A percentile compares a stretch with the other conserved stretches of the same genome.
phyloP scores from a whole-genome alignment of 331 rosid genomes.

The Spiraea crenata region DNA sequence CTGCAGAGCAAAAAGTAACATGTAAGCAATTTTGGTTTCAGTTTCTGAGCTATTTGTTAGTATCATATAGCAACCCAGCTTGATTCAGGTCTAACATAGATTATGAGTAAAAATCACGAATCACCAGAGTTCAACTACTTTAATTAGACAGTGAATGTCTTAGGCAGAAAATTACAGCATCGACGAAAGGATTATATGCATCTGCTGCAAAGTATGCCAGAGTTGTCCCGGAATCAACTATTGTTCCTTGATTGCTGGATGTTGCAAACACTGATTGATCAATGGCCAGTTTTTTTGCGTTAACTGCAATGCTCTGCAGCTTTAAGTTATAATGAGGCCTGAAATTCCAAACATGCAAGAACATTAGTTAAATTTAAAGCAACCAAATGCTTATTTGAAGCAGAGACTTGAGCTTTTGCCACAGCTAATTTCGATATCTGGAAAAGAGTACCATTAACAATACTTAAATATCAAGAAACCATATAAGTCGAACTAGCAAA shows the following conservation, averaged over 20 bases:
- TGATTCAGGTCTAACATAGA: conserved; percentile 16
- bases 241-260: conserved; percentile 57
- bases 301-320: conserved; percentile 62
- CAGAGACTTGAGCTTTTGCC: too few species aligned
- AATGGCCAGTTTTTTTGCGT: conserved; percentile 45
- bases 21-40: not conserved
- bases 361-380: conserved; percentile 14
- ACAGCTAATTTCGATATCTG: too few species aligned
- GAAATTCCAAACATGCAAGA: conserved; percentile 36
- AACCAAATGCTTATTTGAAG: not conserved
- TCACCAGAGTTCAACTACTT: conserved; percentile 10
- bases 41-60: not conserved
- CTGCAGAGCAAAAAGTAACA: conserved; percentile 32
- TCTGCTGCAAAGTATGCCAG: conserved; percentile 66
- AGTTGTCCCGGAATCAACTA: conserved; percentile 74
- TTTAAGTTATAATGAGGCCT: conserved; percentile 75
- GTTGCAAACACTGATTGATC: conserved; percentile 56
- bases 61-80: conserved; percentile 13
- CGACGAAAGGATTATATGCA: conserved; percentile 65
- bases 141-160: conserved; percentile 19
- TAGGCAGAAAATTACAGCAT: conserved; percentile 49
- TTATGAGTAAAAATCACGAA: conserved; percentile 3
- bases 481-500: not conserved
- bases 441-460: too few species aligned
- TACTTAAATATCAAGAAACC: too few species aligned